Evolutionary conservation across 2,329 filamentous ascomycete genomes (phyloP), one percentile per base, ranked within the genome.

Genomic region (Dactylellina cionopaga): DNA sequence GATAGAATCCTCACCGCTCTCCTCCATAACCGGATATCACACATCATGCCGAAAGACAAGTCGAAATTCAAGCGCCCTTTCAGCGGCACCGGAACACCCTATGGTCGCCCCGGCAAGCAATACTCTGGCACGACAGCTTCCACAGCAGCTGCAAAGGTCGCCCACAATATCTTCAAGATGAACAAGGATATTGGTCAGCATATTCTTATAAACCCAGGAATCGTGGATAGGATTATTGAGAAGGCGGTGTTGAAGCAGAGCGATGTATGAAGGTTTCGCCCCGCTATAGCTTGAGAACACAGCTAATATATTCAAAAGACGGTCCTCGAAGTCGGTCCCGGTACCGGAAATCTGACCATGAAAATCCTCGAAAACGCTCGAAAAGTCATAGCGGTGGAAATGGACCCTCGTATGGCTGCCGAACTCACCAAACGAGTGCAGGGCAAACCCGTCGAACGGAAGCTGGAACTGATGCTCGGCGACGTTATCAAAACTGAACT

Each of bases 101-200:
- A 56, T 22, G 69, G 60, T 43, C 46, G 59, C 33, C 46, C 51
- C 24, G 62, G 60, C 6, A 68, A 73, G 39, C 52, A 37, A 27
- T 72, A 72, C 37, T 44, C 59, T 1, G 68, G 60, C 35, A 65
- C 68, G 13, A n/a, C 69, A 35, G 79, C 81, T 2, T 75, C 79
- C 19, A 15, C 65, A 69, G 79, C 81, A 35, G 80, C 81, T 41
- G 78, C 81, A 56, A 86, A 87, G 79, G 82, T 83, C 4, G 83
- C 84, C 41, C 92, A 96, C 83, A 93, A 91, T 77, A 92, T 97
- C 81, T 98, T 98, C 87, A 96, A 96, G 80, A 96, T 97, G 88
- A 96, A 96, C 84, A 95, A 90, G 77, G 87, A 94, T 80, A 87
- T 95, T 76, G 92, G 94, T 77, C 88, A 91, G 79, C 92, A 98